Base-by-base conservation (phyloP, 2,329 filamentous ascomycete genomes). In the Cryphonectria parasitica region DNA sequence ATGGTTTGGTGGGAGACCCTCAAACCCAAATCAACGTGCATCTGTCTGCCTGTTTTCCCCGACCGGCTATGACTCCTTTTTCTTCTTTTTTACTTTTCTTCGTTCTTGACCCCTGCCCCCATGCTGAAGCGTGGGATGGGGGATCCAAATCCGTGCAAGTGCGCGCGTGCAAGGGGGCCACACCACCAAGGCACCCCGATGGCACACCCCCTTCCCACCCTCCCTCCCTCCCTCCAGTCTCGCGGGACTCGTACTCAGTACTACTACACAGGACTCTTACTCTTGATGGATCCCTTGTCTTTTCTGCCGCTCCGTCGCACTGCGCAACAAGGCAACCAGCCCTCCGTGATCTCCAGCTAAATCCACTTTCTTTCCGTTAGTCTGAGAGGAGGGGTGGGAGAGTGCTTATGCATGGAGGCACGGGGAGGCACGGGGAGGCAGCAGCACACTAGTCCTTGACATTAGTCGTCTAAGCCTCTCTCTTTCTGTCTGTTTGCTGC, bases 241-340 rank as follows among this genome's bases (percentile, higher is more conserved):
- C 34, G 25, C 28, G 31, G 66, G 58, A 64, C 25, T 28, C 36
- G 43, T 64, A 64, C 63, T 67, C 41, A 56, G 68, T 67, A 67
- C 58, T n/a, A 58, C 54, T 52, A 49, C 49, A 43, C 63, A 60
- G 66, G 64, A 69, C 31, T 63, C 58, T 69, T 39, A 69, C 39
- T 63, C 58, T 69, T 39, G 61, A 8, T 8, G 11, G 62, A 36
- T n/a, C 39, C 63, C 60, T n/a, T 25, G 49, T 36, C 34, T 43
- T 56, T 43, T 70, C 71, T 70, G 65, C 71, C 71, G 62, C 54
- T 49, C 52, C 64, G 67, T 66, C 49, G 52, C 52, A 65, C 64
- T 54, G 31, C 56, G 28, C 52, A 61, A 64, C 64, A 68, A 72
- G 71, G 71, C 71, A 72, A 28, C 68, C 68, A 70, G 36, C 71